Conservation (phyloP, 75 land plant species). For the Selaginella tamariscina region DNA sequence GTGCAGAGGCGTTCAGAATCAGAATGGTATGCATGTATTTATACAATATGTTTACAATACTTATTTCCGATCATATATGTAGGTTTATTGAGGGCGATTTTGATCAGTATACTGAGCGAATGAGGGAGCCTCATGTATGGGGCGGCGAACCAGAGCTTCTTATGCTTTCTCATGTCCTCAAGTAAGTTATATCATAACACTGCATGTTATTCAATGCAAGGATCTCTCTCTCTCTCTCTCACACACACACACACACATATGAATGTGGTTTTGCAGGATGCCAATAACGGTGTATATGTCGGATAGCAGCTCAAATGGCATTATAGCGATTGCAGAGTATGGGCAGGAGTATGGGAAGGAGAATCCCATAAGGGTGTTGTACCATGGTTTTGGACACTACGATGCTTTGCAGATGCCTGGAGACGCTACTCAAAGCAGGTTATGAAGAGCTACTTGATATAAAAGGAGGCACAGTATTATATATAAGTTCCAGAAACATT, state of each 20-base stretch:
- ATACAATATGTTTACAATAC: neutral
- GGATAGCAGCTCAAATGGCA: constrained; percentile 29
- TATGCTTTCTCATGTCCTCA: constrained; percentile 92
- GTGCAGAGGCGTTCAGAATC: constrained; percentile 56
- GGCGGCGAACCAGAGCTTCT: constrained; percentile 97
- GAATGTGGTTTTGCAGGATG: constrained; percentile 47
- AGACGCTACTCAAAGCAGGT: neutral
- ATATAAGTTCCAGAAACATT: too few relatives aligned
- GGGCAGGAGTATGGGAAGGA: constrained; percentile 67
- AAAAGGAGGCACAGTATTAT: too few relatives aligned
- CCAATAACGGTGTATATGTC: constrained; percentile 74
- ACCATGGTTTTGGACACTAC: constrained; percentile 84
- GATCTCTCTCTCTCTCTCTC: neutral
- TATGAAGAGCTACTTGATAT: too few relatives aligned
- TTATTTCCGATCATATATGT: constrained; percentile 1
- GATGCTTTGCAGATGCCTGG: constrained; percentile 55
- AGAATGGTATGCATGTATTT: constrained; percentile 38
- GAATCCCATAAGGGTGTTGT: constrained; percentile 56
- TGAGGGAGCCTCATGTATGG: constrained; percentile 88
- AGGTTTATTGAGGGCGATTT: constrained; percentile 97
- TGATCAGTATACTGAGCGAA: constrained; percentile 62
- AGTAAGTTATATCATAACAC: constrained; percentile 33
- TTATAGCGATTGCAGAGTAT: constrained; percentile 76
- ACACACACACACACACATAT: neutral
- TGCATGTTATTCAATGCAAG: neutral